A percentile compares a stretch with the other conserved stretches of the same genome.
Evolutionary conservation across 352 stramenopile species (phyloP).

Genomic region (Saprolegnia parasitica): DNA sequence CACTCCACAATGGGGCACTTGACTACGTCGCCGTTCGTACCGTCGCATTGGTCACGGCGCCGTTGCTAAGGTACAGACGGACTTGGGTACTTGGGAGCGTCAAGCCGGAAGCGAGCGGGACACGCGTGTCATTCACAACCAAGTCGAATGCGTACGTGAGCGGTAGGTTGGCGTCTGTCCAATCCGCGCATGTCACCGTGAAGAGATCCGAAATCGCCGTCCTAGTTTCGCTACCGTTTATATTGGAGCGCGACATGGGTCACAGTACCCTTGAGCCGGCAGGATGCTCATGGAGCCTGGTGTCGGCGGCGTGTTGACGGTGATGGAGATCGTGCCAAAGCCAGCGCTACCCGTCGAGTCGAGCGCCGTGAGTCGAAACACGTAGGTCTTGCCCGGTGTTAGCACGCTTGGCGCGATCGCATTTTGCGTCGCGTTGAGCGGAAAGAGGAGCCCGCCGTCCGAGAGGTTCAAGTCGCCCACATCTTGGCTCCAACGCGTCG

Average conservation of each 20-base stretch:
- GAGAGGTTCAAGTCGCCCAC: conserved; percentile 53
- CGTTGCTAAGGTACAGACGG: conserved; percentile 18
- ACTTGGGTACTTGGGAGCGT: conserved; percentile 14
- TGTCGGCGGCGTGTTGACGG: conserved; percentile 56
- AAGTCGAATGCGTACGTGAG: conserved; percentile 59
- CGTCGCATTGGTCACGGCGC: conserved; percentile 7
- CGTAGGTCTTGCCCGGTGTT: conserved; percentile 58
- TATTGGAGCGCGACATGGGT: background rate
- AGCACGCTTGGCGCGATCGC: conserved; percentile 49
- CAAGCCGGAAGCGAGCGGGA: conserved; percentile 20
- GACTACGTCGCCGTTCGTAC: background rate
- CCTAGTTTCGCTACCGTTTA: conserved; percentile 29
- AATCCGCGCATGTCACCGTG: conserved; percentile 44
- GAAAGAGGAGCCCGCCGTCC: conserved; percentile 40
- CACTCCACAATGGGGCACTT: background rate
- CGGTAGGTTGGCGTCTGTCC: conserved; percentile 62
- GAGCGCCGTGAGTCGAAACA: conserved; percentile 50
- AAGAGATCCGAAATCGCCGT: conserved; percentile 56
- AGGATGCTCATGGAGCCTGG: conserved; percentile 47
- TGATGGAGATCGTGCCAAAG: conserved; percentile 46
- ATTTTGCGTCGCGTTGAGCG: conserved; percentile 50
- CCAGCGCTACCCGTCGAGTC: conserved; percentile 51
- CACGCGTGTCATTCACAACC: conserved; percentile 37
- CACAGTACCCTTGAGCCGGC: conserved; percentile 29
- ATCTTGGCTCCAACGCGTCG: conserved; percentile 45